phyloP scores from a whole-genome alignment of 441 rosid species.

The Isatis lusitanica region DNA sequence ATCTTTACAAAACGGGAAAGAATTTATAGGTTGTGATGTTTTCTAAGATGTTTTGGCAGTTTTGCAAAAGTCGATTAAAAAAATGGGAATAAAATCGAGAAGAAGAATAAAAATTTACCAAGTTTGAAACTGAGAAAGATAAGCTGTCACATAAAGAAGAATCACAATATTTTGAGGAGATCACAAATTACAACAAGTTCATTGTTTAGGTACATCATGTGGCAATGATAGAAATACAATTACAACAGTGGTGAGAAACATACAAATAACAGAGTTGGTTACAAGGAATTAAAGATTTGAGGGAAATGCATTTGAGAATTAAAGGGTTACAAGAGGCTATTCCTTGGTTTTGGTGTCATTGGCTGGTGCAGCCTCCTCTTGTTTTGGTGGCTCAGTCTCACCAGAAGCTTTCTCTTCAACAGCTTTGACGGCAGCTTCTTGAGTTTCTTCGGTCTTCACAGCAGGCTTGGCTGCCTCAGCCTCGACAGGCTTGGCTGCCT shows the following conservation, averaged over 20 bases:
- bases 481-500: slow-evolving; percentile 7
- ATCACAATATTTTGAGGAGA: not conserved
- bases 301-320: not conserved
- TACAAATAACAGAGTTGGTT: slow-evolving; percentile 13
- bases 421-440: not conserved
- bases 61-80: not conserved
- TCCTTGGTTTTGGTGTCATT: slow-evolving; percentile 14
- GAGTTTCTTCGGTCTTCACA: slow-evolving; percentile 17
- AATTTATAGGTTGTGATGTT: not conserved
- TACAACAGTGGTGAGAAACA: not conserved
- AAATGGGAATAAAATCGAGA: not conserved
- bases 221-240: slow-evolving; percentile 3
- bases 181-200: slow-evolving; percentile 7
- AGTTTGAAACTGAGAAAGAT: not conserved
- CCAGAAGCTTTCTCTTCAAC: slow-evolving; percentile 26
- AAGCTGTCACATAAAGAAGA: not conserved
- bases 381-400: slow-evolving; percentile 19
- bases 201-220: slow-evolving; percentile 2
- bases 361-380: slow-evolving; percentile 28
- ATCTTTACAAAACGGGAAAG: not conserved
- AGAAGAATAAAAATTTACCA: not conserved
- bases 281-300: not conserved
- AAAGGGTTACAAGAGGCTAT: slow-evolving; percentile 35
- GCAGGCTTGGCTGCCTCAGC: slow-evolving; percentile 13
- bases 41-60: not conserved